phyloP scores from a whole-genome alignment of 208 protist species.

The Trypanosomatidae sp. region DNA sequence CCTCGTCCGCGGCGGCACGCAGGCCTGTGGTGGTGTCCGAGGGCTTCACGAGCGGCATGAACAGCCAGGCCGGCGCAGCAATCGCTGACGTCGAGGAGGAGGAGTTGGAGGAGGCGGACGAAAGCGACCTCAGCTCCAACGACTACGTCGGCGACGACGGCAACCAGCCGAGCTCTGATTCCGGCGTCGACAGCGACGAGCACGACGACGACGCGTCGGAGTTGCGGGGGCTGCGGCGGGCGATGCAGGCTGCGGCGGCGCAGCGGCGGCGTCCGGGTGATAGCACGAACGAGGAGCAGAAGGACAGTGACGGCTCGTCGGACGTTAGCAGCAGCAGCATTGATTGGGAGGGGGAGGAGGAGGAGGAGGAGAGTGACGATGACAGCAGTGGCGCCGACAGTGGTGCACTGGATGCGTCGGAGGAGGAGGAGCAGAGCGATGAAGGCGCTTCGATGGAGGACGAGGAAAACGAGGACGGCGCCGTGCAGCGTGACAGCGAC shows the following conservation, averaged over 20 bases:
- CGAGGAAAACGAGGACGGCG: slow-evolving; percentile 11
- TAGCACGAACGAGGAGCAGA: no score
- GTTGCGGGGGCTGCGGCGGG: slow-evolving; percentile 21
- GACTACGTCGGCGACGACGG: slow-evolving; percentile 57
- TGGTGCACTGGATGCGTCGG: neutral
- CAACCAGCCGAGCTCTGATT: slow-evolving; percentile 49
- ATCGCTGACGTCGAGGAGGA: neutral
- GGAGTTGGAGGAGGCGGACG: slow-evolving; percentile 8
- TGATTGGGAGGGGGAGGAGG: slow-evolving; percentile 3
- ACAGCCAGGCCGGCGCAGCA: neutral
- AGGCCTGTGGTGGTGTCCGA: no score
- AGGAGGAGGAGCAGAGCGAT: slow-evolving; percentile 7
- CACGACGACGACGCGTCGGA: slow-evolving; percentile 29
- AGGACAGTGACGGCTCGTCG: neutral
- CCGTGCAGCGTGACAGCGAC: neutral
- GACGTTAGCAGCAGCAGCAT: neutral
- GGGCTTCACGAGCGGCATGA: no score
- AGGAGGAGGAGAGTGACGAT: neutral
- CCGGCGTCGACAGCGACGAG: slow-evolving; percentile 24
- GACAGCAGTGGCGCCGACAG: no score
- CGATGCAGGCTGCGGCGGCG: slow-evolving; percentile 15
- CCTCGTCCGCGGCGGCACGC: no score
- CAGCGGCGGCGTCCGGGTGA: no score
- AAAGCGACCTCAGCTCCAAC: slow-evolving; percentile 26
- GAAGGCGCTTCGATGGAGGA: no score